Conservation (phyloP, 352 stramenopile species). For the Pythium guiyangense region DNA sequence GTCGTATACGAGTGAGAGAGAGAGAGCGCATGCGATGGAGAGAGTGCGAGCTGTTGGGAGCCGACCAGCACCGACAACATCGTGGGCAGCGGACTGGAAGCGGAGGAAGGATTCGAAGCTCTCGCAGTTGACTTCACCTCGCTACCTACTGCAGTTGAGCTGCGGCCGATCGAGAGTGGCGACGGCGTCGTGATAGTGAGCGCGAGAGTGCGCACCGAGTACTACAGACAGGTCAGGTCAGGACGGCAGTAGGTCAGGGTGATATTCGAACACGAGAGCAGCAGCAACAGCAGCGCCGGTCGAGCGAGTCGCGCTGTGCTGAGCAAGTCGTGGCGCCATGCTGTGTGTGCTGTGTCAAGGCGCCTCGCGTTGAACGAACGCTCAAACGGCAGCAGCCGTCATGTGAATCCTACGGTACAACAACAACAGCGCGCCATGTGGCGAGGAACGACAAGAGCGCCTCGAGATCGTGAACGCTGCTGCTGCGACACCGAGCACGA, state of each 20-base stretch:
- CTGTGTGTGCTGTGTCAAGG: neutral
- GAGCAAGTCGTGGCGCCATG: neutral
- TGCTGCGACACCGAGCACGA: too few species aligned
- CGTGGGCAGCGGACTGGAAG: too few species aligned
- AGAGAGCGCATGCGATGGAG: neutral
- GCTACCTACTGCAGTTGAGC: constrained; percentile 4
- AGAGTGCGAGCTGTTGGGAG: neutral
- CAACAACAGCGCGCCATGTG: neutral
- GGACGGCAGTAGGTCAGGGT: too few species aligned
- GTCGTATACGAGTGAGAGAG: too few species aligned
- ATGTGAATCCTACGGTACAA: neutral
- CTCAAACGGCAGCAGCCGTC: neutral
- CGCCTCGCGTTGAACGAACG: too few species aligned
- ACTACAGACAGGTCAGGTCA: neutral
- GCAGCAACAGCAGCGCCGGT: neutral
- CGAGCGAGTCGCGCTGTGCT: neutral
- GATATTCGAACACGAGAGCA: neutral
- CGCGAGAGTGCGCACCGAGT: too few species aligned
- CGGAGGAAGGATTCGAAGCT: neutral
- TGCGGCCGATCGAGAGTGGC: neutral
- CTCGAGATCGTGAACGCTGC: too few species aligned
- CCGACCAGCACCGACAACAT: too few species aligned
- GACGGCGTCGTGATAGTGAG: too few species aligned
- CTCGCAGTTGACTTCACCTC: constrained; percentile 1
- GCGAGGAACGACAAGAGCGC: neutral